A percentile compares a stretch with the other conserved stretches of the same genome.
phyloP scores from a whole-genome alignment of 495 filamentous ascomycete species.

The Neurospora sp. region DNA sequence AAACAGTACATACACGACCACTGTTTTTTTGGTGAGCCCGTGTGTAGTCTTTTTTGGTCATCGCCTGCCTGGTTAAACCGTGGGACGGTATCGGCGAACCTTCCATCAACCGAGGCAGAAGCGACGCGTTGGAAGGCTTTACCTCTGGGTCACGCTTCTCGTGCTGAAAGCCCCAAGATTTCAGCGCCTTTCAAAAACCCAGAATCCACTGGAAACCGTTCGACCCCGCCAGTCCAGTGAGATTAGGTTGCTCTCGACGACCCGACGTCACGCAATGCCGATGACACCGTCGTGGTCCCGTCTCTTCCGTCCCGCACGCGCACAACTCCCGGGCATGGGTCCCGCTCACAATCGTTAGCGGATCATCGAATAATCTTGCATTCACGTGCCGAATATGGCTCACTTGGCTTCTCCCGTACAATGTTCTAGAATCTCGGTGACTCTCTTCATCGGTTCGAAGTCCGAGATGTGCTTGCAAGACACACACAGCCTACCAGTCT shows the following conservation, averaged over 20 bases:
- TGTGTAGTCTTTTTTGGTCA: too few relatives aligned
- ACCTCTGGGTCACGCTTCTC: not conserved
- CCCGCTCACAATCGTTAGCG: not conserved
- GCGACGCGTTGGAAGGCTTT: not conserved
- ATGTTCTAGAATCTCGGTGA: not conserved
- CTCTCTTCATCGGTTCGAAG: not conserved
- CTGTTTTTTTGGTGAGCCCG: too few relatives aligned
- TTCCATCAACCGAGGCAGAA: not conserved
- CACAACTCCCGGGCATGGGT: not conserved
- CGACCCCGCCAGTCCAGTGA: not conserved
- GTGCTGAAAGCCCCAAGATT: not conserved
- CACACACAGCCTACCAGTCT: not conserved
- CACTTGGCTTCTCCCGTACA: not conserved
- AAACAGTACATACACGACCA: too few relatives aligned
- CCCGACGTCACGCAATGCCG: not conserved
- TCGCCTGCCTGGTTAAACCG: too few relatives aligned
- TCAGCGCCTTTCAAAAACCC: not conserved
- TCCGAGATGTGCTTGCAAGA: not conserved
- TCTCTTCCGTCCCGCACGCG: not conserved
- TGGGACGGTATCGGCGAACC: not conserved
- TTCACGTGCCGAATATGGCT: not conserved
- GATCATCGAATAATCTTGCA: not conserved
- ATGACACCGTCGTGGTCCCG: not conserved
- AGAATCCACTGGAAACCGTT: not conserved
- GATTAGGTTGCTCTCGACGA: not conserved